Base-by-base conservation (phyloP, 345 rosid species). In the Melaleuca quinquenervia region DNA sequence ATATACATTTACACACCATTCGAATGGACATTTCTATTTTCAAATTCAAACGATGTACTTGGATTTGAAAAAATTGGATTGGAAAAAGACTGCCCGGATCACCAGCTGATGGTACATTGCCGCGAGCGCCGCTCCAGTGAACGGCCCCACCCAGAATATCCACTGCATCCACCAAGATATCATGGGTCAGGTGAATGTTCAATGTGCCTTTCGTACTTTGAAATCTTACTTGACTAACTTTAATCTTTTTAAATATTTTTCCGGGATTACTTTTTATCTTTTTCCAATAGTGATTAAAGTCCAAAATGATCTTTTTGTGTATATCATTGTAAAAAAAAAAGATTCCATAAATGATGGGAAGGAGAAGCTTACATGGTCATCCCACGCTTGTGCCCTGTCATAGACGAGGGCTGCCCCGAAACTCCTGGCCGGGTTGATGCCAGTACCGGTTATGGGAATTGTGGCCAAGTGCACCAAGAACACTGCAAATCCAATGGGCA, bases 101-200 rank as follows among this genome's bases (percentile, higher is more conserved):
- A 91, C 90, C 24, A 89, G 83, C 64, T 89, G 91, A 83, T 91
- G 92, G 82, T 91, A 91, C 24, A 88, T 44, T 6, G 92, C 92
- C 21, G 91, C 92, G 22, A 91, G 86, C 5, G 91, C 91, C 50
- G 91, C 92, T 18, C 92, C 92, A 80, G 87, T 86, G 78, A 91
- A 89, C 0, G 92, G 92, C 64, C 91, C 92, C 51, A 87, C 87
- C 92, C 91, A 91, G 86, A 91, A 91, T 60, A 91, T 89, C 92
- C 92, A 91, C 91, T 89, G 90, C 76, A 60, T 12, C 6, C 52
- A 90, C 41, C 27, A 32, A 44, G 15, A 29, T 36, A 52, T 32
- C 78, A 18, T 12, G 2, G 12, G 32, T 64, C 22, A 16, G 22
- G 36, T 29, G 45, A 64, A 22, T 1, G 3, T 7, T 62, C 6